These are phyloP conservation scores for Santalum album DNA, from an alignment of 164 flowering plant genomes.

Conservation along the genomic window DNA sequence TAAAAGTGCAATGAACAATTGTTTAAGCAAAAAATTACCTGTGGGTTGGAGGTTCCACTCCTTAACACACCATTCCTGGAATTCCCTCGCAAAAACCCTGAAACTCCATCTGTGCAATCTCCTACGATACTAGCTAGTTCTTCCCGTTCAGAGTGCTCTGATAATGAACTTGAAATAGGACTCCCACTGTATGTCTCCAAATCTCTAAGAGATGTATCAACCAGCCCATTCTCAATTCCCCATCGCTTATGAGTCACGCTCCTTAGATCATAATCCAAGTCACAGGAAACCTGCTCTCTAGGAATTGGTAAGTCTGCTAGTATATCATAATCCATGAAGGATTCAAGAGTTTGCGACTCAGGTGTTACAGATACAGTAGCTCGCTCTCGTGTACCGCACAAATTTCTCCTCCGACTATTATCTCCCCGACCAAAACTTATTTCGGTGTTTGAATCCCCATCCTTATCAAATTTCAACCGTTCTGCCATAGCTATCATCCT, in stretches of 20 bases:
- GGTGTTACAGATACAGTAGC: conserved; percentile 60
- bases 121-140: conserved; percentile 17
- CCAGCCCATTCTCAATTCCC: conserved; percentile 62
- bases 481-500: conserved; percentile 37
- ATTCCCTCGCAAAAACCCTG: conserved; percentile 46
- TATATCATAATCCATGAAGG: conserved; percentile 48
- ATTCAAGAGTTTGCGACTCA: conserved; percentile 70
- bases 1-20: not conserved
- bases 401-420: conserved; percentile 23
- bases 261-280: conserved; percentile 25
- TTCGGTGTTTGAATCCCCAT: conserved; percentile 34
- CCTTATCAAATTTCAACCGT: conserved; percentile 31
- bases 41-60: conserved; percentile 60
- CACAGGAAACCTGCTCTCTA: conserved; percentile 28
- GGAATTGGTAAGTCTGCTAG: conserved; percentile 56
- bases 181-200: conserved; percentile 31
- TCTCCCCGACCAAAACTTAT: conserved; percentile 42
- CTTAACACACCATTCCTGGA: conserved; percentile 23
- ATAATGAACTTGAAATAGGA: conserved; percentile 10
- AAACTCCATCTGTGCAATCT: conserved; percentile 34
- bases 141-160: conserved; percentile 17
- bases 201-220: conserved; percentile 82
- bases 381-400: conserved; percentile 16
- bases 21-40: conserved; percentile 23
- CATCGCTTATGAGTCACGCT: conserved; percentile 64